A percentile compares a stretch with the other conserved stretches of the same genome.
Conservation (phyloP, 177 flowering plant species). For the Vitis hybrid region DNA sequence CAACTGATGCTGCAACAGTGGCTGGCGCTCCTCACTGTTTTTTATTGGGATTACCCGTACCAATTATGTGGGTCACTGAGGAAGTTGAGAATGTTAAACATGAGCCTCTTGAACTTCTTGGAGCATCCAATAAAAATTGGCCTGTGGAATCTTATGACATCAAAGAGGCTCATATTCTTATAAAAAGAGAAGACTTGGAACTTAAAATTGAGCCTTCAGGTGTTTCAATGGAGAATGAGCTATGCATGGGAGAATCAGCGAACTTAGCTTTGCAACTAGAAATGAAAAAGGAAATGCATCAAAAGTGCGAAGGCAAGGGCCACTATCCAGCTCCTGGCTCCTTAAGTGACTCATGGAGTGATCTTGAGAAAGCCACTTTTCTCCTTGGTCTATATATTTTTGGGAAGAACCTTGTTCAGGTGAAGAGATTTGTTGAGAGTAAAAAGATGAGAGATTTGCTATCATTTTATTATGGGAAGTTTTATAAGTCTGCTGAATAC, state of each 20-base stretch:
- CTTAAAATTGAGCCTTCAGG: slow-evolving; percentile 22
- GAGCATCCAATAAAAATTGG: not conserved
- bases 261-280: slow-evolving; percentile 4
- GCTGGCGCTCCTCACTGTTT: slow-evolving; percentile 9
- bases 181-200: slow-evolving; percentile 9
- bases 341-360: slow-evolving; percentile 44
- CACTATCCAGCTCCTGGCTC: slow-evolving; percentile 41
- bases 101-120: slow-evolving; percentile 4
- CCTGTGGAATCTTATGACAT: not conserved
- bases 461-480: slow-evolving; percentile 66
- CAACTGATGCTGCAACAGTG: slow-evolving; percentile 9
- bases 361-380: slow-evolving; percentile 52
- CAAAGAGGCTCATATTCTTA: not conserved
- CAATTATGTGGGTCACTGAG: slow-evolving; percentile 30
- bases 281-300: slow-evolving; percentile 1
- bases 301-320: slow-evolving; percentile 8
- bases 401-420: slow-evolving; percentile 65
- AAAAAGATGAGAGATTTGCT: slow-evolving; percentile 60
- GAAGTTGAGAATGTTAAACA: slow-evolving; percentile 13
- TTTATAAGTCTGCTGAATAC: slow-evolving; percentile 51
- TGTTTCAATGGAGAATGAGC: slow-evolving; percentile 6
- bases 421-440: slow-evolving; percentile 50
- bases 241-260: slow-evolving; percentile 5
- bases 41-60: slow-evolving; percentile 36
- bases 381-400: slow-evolving; percentile 75